Base-by-base conservation (phyloP, 371 early-diverging fungal species). In the Lichtheimia ramosa region DNA sequence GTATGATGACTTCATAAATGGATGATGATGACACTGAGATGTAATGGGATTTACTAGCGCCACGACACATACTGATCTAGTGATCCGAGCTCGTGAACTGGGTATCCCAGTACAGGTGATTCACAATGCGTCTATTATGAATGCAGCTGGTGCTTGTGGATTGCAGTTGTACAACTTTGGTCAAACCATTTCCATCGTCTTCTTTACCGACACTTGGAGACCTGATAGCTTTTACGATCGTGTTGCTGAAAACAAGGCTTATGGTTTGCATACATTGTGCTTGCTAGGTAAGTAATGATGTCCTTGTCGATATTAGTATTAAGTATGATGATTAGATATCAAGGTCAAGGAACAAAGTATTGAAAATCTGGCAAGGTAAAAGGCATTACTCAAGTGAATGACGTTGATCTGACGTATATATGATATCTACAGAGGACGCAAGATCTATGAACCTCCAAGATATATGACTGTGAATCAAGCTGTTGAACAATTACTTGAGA, bases 71-170 rank as follows among this genome's bases (percentile, higher is more conserved):
- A 92, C 97, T 3, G 99, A 99, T 73, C 84, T 99, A 18, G 89
- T 97, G 14, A 81, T 97, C 58, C 92, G 99, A 24, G 99, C 99
- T 7, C 88, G 89, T 64, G 95, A 99, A 66, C 81, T 88, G 49
- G 69, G 73, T 27, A 93, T 99, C 64, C 84, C 87, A 13, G 94
- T 96, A 25, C 83, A 89, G 52, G 85, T 92, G 18, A 93, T 99
- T 56, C 99, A 99, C 79, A 99, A 99, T 73, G 96, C 99, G 25
- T 97, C 98, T 23, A 98, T 99, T 71, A 94, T 98, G 92, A 99
- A 97, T 74, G 99, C 98, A 4, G 86, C 97, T 43, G 99, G 99
- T 25, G 94, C 93, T 61, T 96, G 95, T 63, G 99, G 99, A 10
- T 83, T 99, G 59, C 98, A 97, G 73, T 86, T 99, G 43, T 99